phyloP scores from a whole-genome alignment of 371 early-diverging fungal genomes.

The Rhizopus delemar region DNA sequence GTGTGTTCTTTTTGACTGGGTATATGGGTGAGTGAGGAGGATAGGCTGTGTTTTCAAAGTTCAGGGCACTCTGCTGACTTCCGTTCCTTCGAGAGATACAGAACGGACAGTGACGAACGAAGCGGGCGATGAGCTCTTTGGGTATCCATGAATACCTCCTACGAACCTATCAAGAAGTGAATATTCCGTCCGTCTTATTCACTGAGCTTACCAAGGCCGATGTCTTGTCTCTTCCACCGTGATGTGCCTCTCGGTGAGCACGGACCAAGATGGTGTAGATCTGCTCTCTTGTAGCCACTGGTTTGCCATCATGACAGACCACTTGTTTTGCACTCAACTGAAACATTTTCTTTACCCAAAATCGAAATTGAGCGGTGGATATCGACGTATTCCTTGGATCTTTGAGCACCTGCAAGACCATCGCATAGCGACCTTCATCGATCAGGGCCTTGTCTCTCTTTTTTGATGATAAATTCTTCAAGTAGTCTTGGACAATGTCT shows the following conservation, averaged over 20 bases:
- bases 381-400: constrained; percentile 62
- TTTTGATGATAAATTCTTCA: constrained; percentile 58
- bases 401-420: constrained; percentile 57
- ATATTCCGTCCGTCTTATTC: no score
- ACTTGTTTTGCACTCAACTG: constrained; percentile 45
- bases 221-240: constrained; percentile 66
- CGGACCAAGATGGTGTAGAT: constrained; percentile 60
- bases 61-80: constrained; percentile 35
- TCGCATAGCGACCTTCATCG: constrained; percentile 52
- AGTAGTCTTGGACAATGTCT: constrained; percentile 53
- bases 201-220: constrained; percentile 54
- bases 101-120: constrained; percentile 53
- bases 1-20: not conserved
- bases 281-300: constrained; percentile 61
- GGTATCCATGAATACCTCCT: constrained; percentile 55
- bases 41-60: constrained; percentile 22
- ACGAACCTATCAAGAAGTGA: constrained; percentile 15
- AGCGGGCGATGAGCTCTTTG: constrained; percentile 53
- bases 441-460: constrained; percentile 65
- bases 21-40: constrained; percentile 38
- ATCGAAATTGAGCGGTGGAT: constrained; percentile 65
- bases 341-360: constrained; percentile 73
- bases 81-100: constrained; percentile 52
- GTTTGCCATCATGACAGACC: constrained; percentile 60
- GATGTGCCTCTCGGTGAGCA: constrained; percentile 61